These are phyloP conservation scores for Diaporthe sp. DNA, from an alignment of 2,329 filamentous ascomycete genomes.

Conservation along the genomic window DNA sequence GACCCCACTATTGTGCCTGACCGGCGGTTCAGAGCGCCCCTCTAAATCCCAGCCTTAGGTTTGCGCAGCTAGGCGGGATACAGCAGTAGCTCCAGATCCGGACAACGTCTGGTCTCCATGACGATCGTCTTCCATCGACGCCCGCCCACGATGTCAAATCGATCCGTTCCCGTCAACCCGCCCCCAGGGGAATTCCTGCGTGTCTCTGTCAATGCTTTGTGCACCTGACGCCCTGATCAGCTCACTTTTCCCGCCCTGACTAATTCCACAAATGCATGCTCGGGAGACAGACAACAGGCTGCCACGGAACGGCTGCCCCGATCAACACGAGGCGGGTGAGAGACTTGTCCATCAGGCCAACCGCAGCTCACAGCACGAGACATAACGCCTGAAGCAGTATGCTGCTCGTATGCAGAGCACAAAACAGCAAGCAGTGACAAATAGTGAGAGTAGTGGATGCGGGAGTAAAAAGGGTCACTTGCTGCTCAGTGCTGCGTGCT, in stretches of 20 bases:
- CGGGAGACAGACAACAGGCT: too few species aligned
- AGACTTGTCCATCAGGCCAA: neutral
- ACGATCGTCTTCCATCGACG: constrained; percentile 32
- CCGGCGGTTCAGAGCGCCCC: neutral
- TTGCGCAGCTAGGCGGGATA: neutral
- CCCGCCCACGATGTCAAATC: constrained; percentile 3
- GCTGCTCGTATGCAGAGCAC: neutral
- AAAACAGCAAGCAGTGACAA: neutral
- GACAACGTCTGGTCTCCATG: neutral
- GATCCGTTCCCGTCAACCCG: neutral
- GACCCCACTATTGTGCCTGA: constrained; percentile 10
- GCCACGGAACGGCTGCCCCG: neutral
- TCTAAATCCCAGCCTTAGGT: neutral
- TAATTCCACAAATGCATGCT: neutral
- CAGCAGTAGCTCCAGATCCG: constrained; percentile 27
- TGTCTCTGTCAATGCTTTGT: constrained; percentile 2
- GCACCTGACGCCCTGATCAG: constrained; percentile 12
- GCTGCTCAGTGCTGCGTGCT: neutral
- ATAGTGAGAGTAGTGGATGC: neutral
- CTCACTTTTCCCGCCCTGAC: constrained; percentile 5
- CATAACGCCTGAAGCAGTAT: neutral
- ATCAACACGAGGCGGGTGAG: neutral
- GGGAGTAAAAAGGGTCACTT: neutral
- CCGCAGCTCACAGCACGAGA: neutral
- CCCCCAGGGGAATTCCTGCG: neutral